A percentile compares a stretch with the other conserved stretches of the same genome.
These are phyloP conservation scores for California macrophylla DNA, from an alignment of 441 rosid genomes.

Conservation along the genomic window DNA sequence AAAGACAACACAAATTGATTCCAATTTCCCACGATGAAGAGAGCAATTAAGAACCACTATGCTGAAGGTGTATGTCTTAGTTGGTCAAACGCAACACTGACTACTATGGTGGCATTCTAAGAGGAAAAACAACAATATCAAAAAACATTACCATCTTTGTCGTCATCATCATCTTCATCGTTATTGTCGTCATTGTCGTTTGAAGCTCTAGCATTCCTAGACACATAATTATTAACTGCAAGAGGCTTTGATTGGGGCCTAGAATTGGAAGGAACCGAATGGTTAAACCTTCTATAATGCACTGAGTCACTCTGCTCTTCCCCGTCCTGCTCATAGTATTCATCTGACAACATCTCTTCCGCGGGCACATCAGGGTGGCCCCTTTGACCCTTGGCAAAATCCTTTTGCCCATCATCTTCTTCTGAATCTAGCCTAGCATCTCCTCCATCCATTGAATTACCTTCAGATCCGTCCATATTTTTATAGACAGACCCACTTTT, in stretches of 20 bases:
- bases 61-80: neutral
- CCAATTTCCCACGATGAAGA: slow-evolving; percentile 9
- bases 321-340: slow-evolving; percentile 97
- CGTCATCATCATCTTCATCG: slow-evolving; percentile 47
- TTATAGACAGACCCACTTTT: slow-evolving; percentile 37
- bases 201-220: slow-evolving; percentile 52
- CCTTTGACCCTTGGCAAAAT: slow-evolving; percentile 40
- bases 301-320: slow-evolving; percentile 75
- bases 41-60: slow-evolving; percentile 14
- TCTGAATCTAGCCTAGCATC: slow-evolving; percentile 51
- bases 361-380: slow-evolving; percentile 79
- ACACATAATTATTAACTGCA: slow-evolving; percentile 26
- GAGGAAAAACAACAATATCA: neutral
- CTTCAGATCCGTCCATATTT: slow-evolving; percentile 43
- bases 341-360: slow-evolving; percentile 98
- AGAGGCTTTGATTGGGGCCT: slow-evolving; percentile 42
- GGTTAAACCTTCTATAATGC: slow-evolving; percentile 47
- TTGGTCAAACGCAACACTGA: neutral
- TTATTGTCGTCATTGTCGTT: slow-evolving; percentile 26
- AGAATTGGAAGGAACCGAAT: slow-evolving; percentile 42
- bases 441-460: slow-evolving; percentile 46
- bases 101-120: slow-evolving; percentile 1
- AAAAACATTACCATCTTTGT: slow-evolving; percentile 63
- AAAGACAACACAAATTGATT: slow-evolving; percentile 24
- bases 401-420: slow-evolving; percentile 53